Base-by-base conservation (phyloP, 2,329 filamentous ascomycete species). In the Pseudogymnoascus pannorum region DNA sequence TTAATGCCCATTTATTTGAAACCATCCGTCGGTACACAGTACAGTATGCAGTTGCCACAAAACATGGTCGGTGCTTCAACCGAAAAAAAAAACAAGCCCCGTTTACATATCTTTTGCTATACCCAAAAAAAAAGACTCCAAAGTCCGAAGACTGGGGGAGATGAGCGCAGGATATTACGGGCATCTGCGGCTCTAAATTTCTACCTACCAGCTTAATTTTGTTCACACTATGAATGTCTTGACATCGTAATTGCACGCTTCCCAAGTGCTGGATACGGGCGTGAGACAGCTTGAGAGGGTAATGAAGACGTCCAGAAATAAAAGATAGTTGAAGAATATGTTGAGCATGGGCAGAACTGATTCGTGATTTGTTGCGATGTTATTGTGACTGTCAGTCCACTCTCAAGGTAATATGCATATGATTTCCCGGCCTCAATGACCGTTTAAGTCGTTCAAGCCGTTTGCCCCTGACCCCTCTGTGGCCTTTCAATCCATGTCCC, bases 401-500 rank as follows among this genome's bases (percentile, higher is more conserved):
- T 26, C 16, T 54, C 48, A 1, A 54, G 26, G 26, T 54, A 54
- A 54, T 54, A 31, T 54, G 48, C 26, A 54, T 54, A 26, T 54
- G 48, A 54, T 54, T 31, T 2, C 5, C 16, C 26, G 26, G 48
- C 48, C 6, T 22, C 26, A 31, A 31, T 8, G 26, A 54, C 26
- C 11, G n/a, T 31, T 31, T 33, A 54, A 8, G 48, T 16, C 11
- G n/a, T 31, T 31, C 20, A 54, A 8, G 48, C 48, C 48, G 48
- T 33, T 33, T 58, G 57, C 8, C 31, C 36, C 18, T 58, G 57
- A 14, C 24, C 36, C 57, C 18, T 58, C 31, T 36, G 57, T 3
- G 57, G 57, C 44, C 57, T 59, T 42, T 67, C 65, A 29, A 80
- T 64, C 82, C 82, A 86, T 0, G 66, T 69, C 2, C 79, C 81